A percentile compares a stretch with the other conserved stretches of the same genome.
Conservation (phyloP, 2,329 filamentous ascomycete species). For the Fusarium gaditjirri region DNA sequence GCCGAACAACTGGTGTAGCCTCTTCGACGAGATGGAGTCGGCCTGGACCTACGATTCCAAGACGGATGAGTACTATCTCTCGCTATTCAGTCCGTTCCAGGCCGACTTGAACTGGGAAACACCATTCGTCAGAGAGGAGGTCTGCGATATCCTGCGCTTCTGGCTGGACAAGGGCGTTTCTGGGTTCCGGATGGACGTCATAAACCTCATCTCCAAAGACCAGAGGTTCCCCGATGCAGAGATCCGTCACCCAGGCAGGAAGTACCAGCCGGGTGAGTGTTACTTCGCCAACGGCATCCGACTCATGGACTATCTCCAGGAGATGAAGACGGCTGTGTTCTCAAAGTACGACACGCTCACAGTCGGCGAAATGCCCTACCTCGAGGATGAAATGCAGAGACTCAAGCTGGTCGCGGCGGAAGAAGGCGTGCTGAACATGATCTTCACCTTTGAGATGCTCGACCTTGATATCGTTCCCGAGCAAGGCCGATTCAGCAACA, state of each 20-base stretch:
- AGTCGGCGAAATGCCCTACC: conserved; percentile 70
- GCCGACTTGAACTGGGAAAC: conserved; percentile 89
- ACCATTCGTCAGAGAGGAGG: conserved; percentile 71
- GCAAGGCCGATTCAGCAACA: background rate
- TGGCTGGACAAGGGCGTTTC: conserved; percentile 80
- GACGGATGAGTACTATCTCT: conserved; percentile 80
- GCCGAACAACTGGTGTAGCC: conserved; percentile 79
- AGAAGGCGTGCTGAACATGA: background rate
- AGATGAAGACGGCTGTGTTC: conserved; percentile 69
- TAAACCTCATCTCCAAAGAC: conserved; percentile 77
- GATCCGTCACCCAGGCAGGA: conserved; percentile 56
- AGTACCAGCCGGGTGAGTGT: conserved; percentile 62
- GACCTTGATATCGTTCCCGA: background rate
- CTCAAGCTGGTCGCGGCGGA: background rate
- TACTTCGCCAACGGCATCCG: conserved; percentile 74
- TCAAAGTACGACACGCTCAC: conserved; percentile 72
- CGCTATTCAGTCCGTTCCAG: conserved; percentile 79
- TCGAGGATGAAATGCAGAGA: conserved; percentile 58
- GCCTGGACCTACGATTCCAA: conserved; percentile 77
- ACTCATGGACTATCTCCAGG: conserved; percentile 73
- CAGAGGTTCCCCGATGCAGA: conserved; percentile 68
- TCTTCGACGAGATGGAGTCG: conserved; percentile 64
- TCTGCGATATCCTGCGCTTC: conserved; percentile 79
- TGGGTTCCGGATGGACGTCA: conserved; percentile 78
- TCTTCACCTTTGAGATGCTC: conserved; percentile 6